These are phyloP conservation scores for Arthrobotrys sinensis DNA, from an alignment of 2,329 filamentous ascomycete species.

Conservation along the genomic window DNA sequence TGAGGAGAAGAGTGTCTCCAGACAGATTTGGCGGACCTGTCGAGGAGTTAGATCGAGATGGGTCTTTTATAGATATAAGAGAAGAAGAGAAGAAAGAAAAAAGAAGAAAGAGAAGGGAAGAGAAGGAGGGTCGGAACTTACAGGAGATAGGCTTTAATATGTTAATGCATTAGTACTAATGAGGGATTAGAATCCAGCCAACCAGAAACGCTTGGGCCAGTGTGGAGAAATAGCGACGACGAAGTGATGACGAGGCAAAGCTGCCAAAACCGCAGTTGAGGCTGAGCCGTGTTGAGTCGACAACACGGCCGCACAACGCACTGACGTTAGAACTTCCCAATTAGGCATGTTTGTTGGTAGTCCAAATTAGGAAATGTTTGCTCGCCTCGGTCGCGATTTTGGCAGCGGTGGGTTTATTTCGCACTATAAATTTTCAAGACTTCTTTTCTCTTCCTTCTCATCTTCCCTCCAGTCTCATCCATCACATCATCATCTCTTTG, in stretches of 20 bases:
- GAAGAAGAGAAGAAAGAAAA: constrained; percentile 17
- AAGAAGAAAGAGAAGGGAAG: constrained; percentile 14
- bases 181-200: constrained; percentile 4
- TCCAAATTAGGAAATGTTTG: constrained; percentile 36
- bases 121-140: constrained; percentile 19
- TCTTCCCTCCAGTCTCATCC: constrained; percentile 33
- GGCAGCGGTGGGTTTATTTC: constrained; percentile 10
- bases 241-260: constrained; percentile 50
- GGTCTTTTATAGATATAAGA: constrained; percentile 8
- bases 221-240: constrained; percentile 4
- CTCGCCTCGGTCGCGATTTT: constrained; percentile 6
- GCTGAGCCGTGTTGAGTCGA: constrained; percentile 11
- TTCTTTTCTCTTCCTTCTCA: constrained; percentile 30
- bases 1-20: constrained; percentile 25
- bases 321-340: constrained; percentile 15
- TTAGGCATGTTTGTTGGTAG: not conserved
- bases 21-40: constrained; percentile 59
- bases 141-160: constrained; percentile 30
- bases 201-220: constrained; percentile 5
- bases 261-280: constrained; percentile 29
- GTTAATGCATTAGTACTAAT: constrained; percentile 1
- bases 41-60: constrained; percentile 26
- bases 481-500: not conserved
- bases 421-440: constrained; percentile 63
- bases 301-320: constrained; percentile 12